Base-by-base conservation (phyloP, 2,329 filamentous ascomycete species). In the Exophiala oligosperma region DNA sequence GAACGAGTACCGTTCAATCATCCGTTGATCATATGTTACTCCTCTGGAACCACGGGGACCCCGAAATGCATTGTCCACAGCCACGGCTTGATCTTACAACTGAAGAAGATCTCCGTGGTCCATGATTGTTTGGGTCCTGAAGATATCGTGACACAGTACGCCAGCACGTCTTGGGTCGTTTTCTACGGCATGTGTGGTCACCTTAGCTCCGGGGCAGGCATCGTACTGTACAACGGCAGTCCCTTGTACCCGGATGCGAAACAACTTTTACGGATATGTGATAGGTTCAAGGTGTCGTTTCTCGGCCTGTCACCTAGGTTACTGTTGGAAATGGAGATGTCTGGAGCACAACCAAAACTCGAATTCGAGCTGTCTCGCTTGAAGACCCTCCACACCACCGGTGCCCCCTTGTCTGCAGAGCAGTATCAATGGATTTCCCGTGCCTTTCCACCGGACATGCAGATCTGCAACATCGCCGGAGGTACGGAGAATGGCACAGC, bases 401-500 rank as follows among this genome's bases (percentile, higher is more conserved):
- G 78, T 12, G 74, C 76, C 3, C 73, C 76, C 1, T 67, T 80
- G 9, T 73, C 76, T 1, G 64, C 69, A 4, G 71, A 75, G 28
- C 74, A 78, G 52, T 79, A 76, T 54, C 67, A 71, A 41, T 80
- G 76, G 73, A 78, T 79, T 68, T 79, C 79, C 64, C 57, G 54
- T 21, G 70, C 68, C 35, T 79, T 76, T 62, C 74, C 70, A 6
- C 46, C 12, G 2, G 59, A 62, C 3, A 66, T 74, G 32, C 77
- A 74, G 63, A 68, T 80, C 4, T 75, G 73, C 28, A 73, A 67
- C 49, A 69, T 77, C 4, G 77, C 77, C 3, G 79, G 79, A 21
- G 79, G 78, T 9, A 81, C 79, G 0, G 79, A 81, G 52, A 73
- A 77, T 8, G 75, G 73, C 1, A 77, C 76, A 2, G 76, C 73